Conservation (phyloP, 164 flowering plant genomes). For the Magnolia officinalis region DNA sequence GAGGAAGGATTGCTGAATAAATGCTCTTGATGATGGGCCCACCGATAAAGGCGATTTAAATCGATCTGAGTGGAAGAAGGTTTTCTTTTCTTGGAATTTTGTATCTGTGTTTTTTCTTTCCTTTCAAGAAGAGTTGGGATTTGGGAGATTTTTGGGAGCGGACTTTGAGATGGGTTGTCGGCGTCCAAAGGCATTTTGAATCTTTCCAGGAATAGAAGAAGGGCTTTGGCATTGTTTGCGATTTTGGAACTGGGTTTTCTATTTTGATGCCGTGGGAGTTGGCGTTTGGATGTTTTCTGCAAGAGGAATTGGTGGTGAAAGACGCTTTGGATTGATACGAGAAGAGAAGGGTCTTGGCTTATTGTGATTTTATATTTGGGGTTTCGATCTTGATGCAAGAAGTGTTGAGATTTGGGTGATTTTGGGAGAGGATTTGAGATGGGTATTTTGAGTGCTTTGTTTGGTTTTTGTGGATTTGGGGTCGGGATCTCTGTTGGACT, state of each 20-base stretch:
- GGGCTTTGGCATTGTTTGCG: neutral
- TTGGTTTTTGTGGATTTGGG: constrained; percentile 58
- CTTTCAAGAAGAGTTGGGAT: neutral
- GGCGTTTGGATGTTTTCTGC: neutral
- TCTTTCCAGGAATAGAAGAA: neutral
- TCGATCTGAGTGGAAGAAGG: neutral
- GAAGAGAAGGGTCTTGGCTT: neutral
- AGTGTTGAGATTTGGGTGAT: neutral
- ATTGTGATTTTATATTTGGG: neutral
- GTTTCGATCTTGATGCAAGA: neutral
- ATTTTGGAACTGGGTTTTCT: neutral
- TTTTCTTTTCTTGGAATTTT: neutral
- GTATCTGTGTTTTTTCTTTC: neutral
- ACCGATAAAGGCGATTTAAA: neutral
- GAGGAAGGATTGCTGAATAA: constrained; percentile 1
- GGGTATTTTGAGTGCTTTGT: constrained; percentile 45
- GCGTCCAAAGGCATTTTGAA: neutral
- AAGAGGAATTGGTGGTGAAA: neutral
- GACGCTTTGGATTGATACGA: neutral
- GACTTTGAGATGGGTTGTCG: neutral
- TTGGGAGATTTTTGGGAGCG: neutral
- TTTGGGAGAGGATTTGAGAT: constrained; percentile 19
- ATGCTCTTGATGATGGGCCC: neutral
- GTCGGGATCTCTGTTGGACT: constrained; percentile 48
- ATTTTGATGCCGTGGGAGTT: constrained; percentile 25